Conservation (phyloP, 1,284 basidiomycete species). For the Cutaneotrichosporon mucoides region DNA sequence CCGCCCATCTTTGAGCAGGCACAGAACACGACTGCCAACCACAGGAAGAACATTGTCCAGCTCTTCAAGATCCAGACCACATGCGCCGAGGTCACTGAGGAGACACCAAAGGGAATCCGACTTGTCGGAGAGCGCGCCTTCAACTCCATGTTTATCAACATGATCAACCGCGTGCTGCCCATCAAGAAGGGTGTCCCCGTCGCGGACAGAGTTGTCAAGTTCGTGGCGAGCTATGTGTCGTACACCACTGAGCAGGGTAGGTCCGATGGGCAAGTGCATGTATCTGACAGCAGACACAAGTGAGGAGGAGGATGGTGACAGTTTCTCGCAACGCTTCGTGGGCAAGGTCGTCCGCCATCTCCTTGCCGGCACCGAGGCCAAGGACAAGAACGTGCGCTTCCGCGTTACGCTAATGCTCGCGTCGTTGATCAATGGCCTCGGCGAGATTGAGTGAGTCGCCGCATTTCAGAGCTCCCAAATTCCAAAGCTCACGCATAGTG, state of each 20-base stretch:
- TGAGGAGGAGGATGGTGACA: constrained; percentile 66
- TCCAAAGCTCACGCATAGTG: constrained; percentile 53
- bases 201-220: constrained; percentile 80
- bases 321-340: constrained; percentile 68
- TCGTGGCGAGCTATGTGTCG: constrained; percentile 74
- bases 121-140: constrained; percentile 78
- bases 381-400: constrained; percentile 83
- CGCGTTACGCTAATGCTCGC: constrained; percentile 74
- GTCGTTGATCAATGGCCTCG: constrained; percentile 72
- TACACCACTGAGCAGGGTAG: constrained; percentile 74
- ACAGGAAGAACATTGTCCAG: constrained; percentile 84
- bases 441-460: constrained; percentile 71
- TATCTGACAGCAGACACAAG: constrained; percentile 35
- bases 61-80: constrained; percentile 76
- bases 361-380: constrained; percentile 76
- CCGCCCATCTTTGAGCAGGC: constrained; percentile 73
- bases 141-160: constrained; percentile 66
- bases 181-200: constrained; percentile 78
- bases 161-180: constrained; percentile 66
- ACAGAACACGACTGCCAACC: constrained; percentile 76
- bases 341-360: constrained; percentile 70
- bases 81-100: constrained; percentile 59
- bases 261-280: constrained; percentile 28
- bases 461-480: too few relatives aligned
- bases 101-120: constrained; percentile 55